Evolutionary conservation across 176 grass and related monocot species (phyloP).

Genomic region (Poa annua): DNA sequence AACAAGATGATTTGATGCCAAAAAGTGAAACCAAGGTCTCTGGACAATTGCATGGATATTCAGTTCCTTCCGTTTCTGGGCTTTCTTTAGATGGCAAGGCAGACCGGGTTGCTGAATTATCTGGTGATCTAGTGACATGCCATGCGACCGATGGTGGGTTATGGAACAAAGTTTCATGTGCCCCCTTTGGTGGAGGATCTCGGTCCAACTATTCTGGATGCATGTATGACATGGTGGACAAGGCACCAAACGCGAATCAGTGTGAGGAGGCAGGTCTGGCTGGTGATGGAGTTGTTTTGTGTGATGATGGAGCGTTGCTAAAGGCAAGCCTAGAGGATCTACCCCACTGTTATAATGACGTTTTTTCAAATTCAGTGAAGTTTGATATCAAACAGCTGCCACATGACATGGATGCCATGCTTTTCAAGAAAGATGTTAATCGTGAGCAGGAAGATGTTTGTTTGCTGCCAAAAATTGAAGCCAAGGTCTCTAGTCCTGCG

Average conservation of each 20-base stretch:
- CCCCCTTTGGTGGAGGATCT: slow-evolving; percentile 10
- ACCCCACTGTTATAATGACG: background rate
- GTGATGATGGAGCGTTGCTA: slow-evolving; percentile 5
- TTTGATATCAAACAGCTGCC: background rate
- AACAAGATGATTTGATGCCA: slow-evolving; percentile 22
- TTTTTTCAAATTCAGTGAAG: background rate
- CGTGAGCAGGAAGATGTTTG: slow-evolving; percentile 2
- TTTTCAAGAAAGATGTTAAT: slow-evolving; percentile 9
- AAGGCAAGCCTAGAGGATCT: slow-evolving; percentile 23
- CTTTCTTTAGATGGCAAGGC: slow-evolving; percentile 26
- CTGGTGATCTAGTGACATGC: background rate
- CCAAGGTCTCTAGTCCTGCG: background rate
- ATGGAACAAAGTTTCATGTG: too few relatives aligned
- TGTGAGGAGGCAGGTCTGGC: slow-evolving; percentile 9
- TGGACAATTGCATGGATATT: slow-evolving; percentile 8
- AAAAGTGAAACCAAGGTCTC: slow-evolving; percentile 30
- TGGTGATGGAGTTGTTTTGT: background rate
- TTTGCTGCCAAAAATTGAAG: slow-evolving; percentile 36
- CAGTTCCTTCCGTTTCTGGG: slow-evolving; percentile 37
- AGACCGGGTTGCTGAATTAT: slow-evolving; percentile 2
- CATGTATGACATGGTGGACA: slow-evolving; percentile 20
- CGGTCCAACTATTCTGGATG: slow-evolving; percentile 26
- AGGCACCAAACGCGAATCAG: background rate
- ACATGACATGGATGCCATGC: background rate
- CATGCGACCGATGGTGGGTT: background rate